phyloP scores from a whole-genome alignment of 2,329 filamentous ascomycete genomes.

The Aspergillus persii region DNA sequence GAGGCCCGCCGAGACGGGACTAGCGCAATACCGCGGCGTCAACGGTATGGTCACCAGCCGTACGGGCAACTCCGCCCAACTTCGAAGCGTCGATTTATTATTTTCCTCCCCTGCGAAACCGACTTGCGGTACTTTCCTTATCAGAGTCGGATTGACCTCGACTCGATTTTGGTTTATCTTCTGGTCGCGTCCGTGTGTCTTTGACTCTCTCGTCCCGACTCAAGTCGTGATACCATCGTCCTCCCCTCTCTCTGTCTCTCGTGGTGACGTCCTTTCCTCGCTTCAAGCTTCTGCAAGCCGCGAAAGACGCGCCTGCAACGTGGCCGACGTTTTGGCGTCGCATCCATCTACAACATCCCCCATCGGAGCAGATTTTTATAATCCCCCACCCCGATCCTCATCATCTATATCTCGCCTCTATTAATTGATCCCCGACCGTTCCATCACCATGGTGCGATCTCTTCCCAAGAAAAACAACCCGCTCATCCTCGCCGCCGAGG shows the following conservation, averaged over 20 bases:
- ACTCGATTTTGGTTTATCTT: slow-evolving; percentile 7
- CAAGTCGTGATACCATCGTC: slow-evolving; percentile 11
- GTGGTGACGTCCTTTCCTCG: slow-evolving; percentile 21
- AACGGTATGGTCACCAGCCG: slow-evolving; percentile 10
- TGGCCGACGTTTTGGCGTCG: slow-evolving; percentile 39
- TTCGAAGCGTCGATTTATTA: slow-evolving; percentile 11
- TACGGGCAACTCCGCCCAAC: slow-evolving; percentile 9
- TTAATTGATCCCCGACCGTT: slow-evolving; percentile 2
- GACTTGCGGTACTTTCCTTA: slow-evolving; percentile 5
- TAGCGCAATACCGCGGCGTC: slow-evolving; percentile 7
- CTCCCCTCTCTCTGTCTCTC: background rate
- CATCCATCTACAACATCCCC: slow-evolving; percentile 23
- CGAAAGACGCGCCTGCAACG: slow-evolving; percentile 44
- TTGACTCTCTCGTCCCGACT: slow-evolving; percentile 1
- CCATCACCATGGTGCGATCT: slow-evolving; percentile 40
- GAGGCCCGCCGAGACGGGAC: background rate
- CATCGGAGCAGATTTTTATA: background rate
- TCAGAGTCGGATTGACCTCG: slow-evolving; percentile 11
- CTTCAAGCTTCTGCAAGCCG: slow-evolving; percentile 10
- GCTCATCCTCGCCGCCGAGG: slow-evolving; percentile 41
- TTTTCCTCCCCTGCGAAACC: slow-evolving; percentile 15
- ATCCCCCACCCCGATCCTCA: slow-evolving; percentile 12
- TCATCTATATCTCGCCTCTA: slow-evolving; percentile 6
- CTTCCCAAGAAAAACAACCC: slow-evolving; percentile 49
- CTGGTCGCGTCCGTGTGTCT: slow-evolving; percentile 14